Conservation (phyloP, 1,284 basidiomycete species). For the Sanghuangporus baumii region DNA sequence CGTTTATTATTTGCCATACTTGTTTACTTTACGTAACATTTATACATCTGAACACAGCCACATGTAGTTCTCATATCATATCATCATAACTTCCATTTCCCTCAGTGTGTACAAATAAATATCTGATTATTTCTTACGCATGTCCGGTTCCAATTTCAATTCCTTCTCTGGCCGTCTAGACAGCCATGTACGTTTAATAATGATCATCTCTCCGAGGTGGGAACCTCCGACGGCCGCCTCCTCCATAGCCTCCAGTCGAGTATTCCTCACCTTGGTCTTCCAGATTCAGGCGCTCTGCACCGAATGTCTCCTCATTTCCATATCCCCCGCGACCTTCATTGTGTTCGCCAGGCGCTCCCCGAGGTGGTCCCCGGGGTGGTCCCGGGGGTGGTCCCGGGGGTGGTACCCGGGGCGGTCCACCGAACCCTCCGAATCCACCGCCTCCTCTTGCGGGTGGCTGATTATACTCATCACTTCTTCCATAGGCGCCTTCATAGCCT, state of each 20-base stretch:
- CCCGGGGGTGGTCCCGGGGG: too few relatives aligned
- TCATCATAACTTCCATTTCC: not conserved
- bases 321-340: not conserved
- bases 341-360: slow-evolving; percentile 2
- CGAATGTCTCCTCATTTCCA: slow-evolving; percentile 38
- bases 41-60: not conserved
- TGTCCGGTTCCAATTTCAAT: not conserved
- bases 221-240: slow-evolving; percentile 5
- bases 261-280: slow-evolving; percentile 10
- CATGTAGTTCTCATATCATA: too few relatives aligned
- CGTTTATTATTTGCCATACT: not conserved
- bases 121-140: not conserved
- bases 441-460: not conserved
- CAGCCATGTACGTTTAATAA: not conserved
- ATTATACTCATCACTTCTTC: not conserved
- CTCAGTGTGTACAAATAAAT: not conserved
- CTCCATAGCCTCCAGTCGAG: slow-evolving; percentile 13
- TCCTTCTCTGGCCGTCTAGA: not conserved
- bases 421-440: slow-evolving; percentile 9
- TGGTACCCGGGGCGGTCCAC: slow-evolving; percentile 15
- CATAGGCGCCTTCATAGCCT: not conserved
- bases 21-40: not conserved
- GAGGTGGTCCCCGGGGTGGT: slow-evolving; percentile 10
- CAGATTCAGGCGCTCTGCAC: slow-evolving; percentile 40
- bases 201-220: slow-evolving; percentile 10